Percentiles rank a stretch among this genome's conserved stretches.
These are phyloP conservation scores for Elaeis guineensis DNA, from an alignment of 176 grass and related monocot genomes.

Conservation along the genomic window DNA sequence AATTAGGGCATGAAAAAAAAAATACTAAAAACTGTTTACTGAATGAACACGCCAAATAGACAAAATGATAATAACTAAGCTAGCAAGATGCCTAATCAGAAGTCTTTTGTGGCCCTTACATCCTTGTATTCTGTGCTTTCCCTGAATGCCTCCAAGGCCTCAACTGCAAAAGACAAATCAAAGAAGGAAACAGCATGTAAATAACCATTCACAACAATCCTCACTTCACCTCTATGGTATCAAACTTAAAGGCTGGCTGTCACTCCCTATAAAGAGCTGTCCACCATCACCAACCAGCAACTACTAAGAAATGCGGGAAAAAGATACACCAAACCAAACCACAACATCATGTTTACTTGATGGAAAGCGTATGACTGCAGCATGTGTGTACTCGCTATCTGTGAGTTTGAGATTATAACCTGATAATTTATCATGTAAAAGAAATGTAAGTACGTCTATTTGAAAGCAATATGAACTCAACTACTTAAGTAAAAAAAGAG, in stretches of 20 bases:
- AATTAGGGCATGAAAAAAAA: too few species aligned
- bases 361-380: constrained; percentile 74
- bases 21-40: too few species aligned
- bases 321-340: not conserved
- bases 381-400: constrained; percentile 55
- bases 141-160: constrained; percentile 63
- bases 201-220: not conserved
- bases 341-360: constrained; percentile 47
- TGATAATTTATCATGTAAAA: constrained; percentile 24
- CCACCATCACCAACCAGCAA: too few species aligned
- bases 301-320: not conserved
- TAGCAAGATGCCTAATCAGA: not conserved
- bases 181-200: constrained; percentile 3
- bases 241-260: not conserved
- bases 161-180: constrained; percentile 35
- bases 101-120: constrained; percentile 42
- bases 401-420: constrained; percentile 43
- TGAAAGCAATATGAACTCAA: too few species aligned
- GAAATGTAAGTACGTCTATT: not conserved
- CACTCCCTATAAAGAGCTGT: not conserved
- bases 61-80: too few species aligned
- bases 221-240: too few species aligned
- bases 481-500: too few species aligned
- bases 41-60: too few species aligned
- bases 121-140: constrained; percentile 52